Evolutionary conservation across 164 flowering plant genomes (phyloP), one percentile per base, ranked within the genome.

Genomic region (Chimonanthus salicifolius): DNA sequence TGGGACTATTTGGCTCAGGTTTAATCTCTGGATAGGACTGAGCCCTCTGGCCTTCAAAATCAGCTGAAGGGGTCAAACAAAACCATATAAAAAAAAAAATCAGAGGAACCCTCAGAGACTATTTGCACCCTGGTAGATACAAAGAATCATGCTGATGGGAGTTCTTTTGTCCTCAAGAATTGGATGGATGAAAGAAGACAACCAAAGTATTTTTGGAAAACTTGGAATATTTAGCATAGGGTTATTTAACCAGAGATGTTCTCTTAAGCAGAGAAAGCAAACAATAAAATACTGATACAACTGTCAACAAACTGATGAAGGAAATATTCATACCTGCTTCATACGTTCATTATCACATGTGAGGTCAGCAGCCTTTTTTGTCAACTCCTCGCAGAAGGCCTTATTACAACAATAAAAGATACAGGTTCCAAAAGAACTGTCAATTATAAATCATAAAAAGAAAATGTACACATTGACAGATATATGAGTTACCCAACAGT

Each of bases 361-460:
- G 47, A 92, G 82, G 72, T 88, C 87, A 43, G 89, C 84, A 72
- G 94, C 94, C 80, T 84, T 92, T 81, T 73, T 82, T 64, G 82
- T 86, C 71, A 94, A 80, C 71, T 89, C 97, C 74, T 89, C 95
- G 77, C 87, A 82, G 51, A 88, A 68, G 73, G 92, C 99, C 99
- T 94, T 75, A 2, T 33, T 33, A 33, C 33, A n/a, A 47, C 20
- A 21, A 51, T 58, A 33, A 21, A 7, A 63, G 4, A 46, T 20
- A 62, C 18, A 54, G 21, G 68, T 33, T 33, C 4, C 18, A 47
- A 20, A 66, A 33, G 48, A 58, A 47, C 10, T 15, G 60, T 54
- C 60, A 10, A 54, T 54, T 13, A 54, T 54, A 54, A 54, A 54
- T 8, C 60, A 54, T 54, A n/a, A n/a, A 11, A 54, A 33, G 33